A percentile compares a stretch with the other conserved stretches of the same genome.
Conservation (phyloP, 2,329 filamentous ascomycete genomes). For the Phaeosphaeriaceae sp. region DNA sequence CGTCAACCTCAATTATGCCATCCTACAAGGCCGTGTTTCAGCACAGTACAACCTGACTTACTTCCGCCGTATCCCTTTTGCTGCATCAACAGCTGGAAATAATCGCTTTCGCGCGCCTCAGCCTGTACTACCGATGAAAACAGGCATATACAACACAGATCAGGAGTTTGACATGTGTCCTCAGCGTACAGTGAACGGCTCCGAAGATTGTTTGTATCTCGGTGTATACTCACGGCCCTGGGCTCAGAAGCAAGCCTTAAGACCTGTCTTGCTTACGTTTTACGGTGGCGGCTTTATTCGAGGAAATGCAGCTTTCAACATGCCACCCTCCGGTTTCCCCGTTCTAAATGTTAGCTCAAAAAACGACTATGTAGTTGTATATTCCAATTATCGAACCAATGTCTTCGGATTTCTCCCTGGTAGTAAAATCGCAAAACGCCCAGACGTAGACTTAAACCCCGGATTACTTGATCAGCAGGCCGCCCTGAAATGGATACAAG, state of each 20-base stretch:
- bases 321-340: constrained; percentile 65
- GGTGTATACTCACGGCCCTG: constrained; percentile 66
- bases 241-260: constrained; percentile 48
- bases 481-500: constrained; percentile 61
- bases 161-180: constrained; percentile 65
- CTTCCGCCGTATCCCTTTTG: constrained; percentile 67
- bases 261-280: constrained; percentile 66
- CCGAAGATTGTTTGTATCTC: constrained; percentile 68
- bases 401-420: constrained; percentile 64
- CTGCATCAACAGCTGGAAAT: constrained; percentile 61
- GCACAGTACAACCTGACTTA: constrained; percentile 63
- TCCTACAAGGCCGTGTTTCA: constrained; percentile 61
- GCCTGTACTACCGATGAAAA: constrained; percentile 56
- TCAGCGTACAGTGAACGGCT: constrained; percentile 61
- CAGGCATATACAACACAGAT: constrained; percentile 62
- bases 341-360: constrained; percentile 60
- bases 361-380: constrained; percentile 61
- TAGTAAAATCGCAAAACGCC: constrained; percentile 53
- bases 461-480: constrained; percentile 61
- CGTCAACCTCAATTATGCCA: constrained; percentile 45
- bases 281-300: constrained; percentile 68
- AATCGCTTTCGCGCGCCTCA: constrained; percentile 68
- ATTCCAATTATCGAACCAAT: constrained; percentile 63
- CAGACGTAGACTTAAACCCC: constrained; percentile 57
- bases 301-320: constrained; percentile 60